Conservation (phyloP, 73 alveolate genomes). For the Tetrahymena borealis region DNA sequence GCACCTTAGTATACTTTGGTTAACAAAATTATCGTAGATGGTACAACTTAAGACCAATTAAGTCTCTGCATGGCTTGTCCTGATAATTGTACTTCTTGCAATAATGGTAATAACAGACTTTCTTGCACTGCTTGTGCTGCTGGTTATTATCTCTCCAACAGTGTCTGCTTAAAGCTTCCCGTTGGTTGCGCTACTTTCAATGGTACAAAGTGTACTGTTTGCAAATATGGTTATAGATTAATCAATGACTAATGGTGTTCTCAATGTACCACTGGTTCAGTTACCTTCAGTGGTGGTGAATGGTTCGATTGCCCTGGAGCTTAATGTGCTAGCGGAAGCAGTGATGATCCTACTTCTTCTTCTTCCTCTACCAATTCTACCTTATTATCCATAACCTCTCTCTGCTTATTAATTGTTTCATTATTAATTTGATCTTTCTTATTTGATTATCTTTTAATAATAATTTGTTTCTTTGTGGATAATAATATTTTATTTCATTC, state of each 20-base stretch:
- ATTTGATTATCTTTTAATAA: too few relatives aligned
- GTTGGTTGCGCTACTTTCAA: background rate
- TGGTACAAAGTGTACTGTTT: background rate
- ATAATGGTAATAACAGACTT: background rate
- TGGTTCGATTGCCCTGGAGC: background rate
- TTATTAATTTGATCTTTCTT: too few relatives aligned
- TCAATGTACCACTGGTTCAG: background rate
- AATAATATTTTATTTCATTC: too few relatives aligned
- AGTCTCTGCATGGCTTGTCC: background rate
- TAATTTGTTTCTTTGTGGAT: too few relatives aligned
- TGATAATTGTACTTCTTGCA: background rate
- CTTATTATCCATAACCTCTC: too few relatives aligned
- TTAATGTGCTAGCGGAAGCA: background rate
- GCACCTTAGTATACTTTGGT: too few relatives aligned
- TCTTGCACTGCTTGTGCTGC: background rate
- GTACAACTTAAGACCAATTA: too few relatives aligned
- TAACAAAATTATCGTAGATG: too few relatives aligned
- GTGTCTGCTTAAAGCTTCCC: background rate
- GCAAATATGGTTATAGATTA: background rate
- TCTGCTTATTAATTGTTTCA: too few relatives aligned
- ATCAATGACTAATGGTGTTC: background rate
- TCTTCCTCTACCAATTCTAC: too few relatives aligned
- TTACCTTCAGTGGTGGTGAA: background rate
- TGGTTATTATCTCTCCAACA: background rate
- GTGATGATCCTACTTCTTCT: too few relatives aligned